Conservation (phyloP, 352 stramenopile genomes). For the Globisporangium heterothallicum region DNA sequence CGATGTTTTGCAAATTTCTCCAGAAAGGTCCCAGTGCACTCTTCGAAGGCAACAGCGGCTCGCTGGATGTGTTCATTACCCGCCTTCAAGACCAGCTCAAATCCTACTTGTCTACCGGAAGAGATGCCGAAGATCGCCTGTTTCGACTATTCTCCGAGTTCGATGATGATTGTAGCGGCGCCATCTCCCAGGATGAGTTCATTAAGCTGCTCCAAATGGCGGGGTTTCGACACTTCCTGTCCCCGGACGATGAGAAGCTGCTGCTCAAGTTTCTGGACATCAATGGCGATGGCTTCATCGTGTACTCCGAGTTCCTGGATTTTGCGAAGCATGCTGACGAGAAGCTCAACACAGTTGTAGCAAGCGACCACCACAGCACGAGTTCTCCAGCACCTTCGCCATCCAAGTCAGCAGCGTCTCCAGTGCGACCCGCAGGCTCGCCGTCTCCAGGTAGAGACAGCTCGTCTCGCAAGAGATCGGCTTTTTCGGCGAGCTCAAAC, state of each 20-base stretch:
- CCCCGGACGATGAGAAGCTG: conserved; percentile 52
- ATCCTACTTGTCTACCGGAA: conserved; percentile 48
- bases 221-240: conserved; percentile 53
- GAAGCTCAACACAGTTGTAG: conserved; percentile 21
- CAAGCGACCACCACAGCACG: neutral
- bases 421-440: conserved; percentile 1
- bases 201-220: conserved; percentile 56
- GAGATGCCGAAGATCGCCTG: conserved; percentile 40
- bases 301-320: conserved; percentile 60
- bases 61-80: conserved; percentile 50
- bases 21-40: conserved; percentile 40
- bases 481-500: neutral
- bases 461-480: conserved; percentile 4
- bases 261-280: conserved; percentile 67
- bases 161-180: conserved; percentile 46
- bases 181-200: conserved; percentile 61
- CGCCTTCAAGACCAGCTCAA: conserved; percentile 53
- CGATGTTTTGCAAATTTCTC: conserved; percentile 51
- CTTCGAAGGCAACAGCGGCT: conserved; percentile 29
- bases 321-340: conserved; percentile 47
- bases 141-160: conserved; percentile 48
- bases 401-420: conserved; percentile 7
- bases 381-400: conserved; percentile 12
- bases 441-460: conserved; percentile 9
- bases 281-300: conserved; percentile 55